phyloP scores from a whole-genome alignment of 352 stramenopile genomes.

The Phytophthora nicotianae region DNA sequence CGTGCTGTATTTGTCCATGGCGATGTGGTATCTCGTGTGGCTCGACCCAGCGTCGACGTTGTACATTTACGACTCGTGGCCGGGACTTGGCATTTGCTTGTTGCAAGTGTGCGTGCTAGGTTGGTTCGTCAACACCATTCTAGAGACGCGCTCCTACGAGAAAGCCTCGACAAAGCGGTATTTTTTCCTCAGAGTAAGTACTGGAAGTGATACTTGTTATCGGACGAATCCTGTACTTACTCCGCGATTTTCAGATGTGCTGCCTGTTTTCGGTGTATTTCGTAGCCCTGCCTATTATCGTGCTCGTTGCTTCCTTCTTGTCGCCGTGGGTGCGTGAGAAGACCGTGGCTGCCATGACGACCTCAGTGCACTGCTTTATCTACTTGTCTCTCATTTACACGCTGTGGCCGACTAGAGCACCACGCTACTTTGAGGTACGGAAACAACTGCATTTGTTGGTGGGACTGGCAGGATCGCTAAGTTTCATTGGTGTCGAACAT shows the following conservation, averaged over 20 bases:
- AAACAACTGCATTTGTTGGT: neutral
- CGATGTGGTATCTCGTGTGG: constrained; percentile 85
- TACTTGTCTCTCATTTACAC: constrained; percentile 73
- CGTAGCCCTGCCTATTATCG: constrained; percentile 67
- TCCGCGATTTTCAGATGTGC: constrained; percentile 49
- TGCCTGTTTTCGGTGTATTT: constrained; percentile 77
- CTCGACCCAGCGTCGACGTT: constrained; percentile 77
- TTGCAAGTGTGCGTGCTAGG: constrained; percentile 62
- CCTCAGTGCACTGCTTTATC: constrained; percentile 54
- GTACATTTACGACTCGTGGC: constrained; percentile 87
- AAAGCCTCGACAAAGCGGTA: constrained; percentile 54
- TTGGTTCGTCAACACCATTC: constrained; percentile 72
- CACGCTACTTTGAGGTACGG: constrained; percentile 78
- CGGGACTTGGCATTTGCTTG: constrained; percentile 64
- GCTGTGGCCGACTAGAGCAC: constrained; percentile 71
- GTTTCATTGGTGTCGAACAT: neutral
- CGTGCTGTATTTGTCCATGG: constrained; percentile 73
- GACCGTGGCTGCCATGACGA: constrained; percentile 62
- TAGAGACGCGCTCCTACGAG: constrained; percentile 70
- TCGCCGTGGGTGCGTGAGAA: constrained; percentile 84
- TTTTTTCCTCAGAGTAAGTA: constrained; percentile 66
- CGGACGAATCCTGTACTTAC: constrained; percentile 5
- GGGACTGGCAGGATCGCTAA: constrained; percentile 1
- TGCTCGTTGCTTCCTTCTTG: constrained; percentile 72
- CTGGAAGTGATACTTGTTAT: neutral